Conservation (phyloP, 768 basidiomycete genomes). For the Polyporus arcularius region DNA sequence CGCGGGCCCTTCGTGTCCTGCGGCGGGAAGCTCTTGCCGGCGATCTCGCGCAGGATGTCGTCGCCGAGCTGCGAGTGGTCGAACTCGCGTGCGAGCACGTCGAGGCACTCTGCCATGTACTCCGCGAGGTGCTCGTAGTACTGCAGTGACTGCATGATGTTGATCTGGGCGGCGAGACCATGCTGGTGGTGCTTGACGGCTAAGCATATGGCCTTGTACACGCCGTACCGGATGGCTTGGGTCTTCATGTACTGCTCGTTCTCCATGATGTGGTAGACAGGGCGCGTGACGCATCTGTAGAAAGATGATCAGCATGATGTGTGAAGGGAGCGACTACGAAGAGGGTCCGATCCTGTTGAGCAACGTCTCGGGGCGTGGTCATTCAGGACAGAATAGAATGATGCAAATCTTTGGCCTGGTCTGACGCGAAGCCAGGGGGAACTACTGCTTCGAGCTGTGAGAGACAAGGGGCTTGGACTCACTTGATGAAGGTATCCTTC, state of each 20-base stretch:
- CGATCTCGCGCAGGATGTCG: slow-evolving; percentile 88
- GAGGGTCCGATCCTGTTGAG: not conserved
- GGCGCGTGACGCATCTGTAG: slow-evolving; percentile 81
- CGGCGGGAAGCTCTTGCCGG: slow-evolving; percentile 70
- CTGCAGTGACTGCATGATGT: slow-evolving; percentile 88
- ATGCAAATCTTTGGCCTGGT: too few species aligned
- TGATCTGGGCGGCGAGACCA: slow-evolving; percentile 79
- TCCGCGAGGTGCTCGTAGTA: slow-evolving; percentile 95
- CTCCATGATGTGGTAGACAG: slow-evolving; percentile 86
- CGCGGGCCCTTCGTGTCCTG: slow-evolving; percentile 88
- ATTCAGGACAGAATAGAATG: not conserved
- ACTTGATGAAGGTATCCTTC: slow-evolving; percentile 85
- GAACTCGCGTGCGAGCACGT: slow-evolving; percentile 78
- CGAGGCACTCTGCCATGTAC: slow-evolving; percentile 89
- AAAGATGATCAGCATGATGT: not conserved
- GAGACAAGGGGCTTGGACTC: slow-evolving; percentile 29
- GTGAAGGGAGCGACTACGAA: not conserved
- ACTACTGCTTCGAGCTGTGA: not conserved
- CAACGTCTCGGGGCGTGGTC: not conserved
- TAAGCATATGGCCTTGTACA: slow-evolving; percentile 87
- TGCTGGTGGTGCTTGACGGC: slow-evolving; percentile 93
- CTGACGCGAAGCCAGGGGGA: too few species aligned
- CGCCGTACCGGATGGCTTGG: slow-evolving; percentile 64
- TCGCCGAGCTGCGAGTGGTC: slow-evolving; percentile 90
- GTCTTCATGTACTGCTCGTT: slow-evolving; percentile 88